Percentiles rank a stretch among this genome's conserved stretches.
Conservation (phyloP, 306 rosid species). For the Vicia villosa region DNA sequence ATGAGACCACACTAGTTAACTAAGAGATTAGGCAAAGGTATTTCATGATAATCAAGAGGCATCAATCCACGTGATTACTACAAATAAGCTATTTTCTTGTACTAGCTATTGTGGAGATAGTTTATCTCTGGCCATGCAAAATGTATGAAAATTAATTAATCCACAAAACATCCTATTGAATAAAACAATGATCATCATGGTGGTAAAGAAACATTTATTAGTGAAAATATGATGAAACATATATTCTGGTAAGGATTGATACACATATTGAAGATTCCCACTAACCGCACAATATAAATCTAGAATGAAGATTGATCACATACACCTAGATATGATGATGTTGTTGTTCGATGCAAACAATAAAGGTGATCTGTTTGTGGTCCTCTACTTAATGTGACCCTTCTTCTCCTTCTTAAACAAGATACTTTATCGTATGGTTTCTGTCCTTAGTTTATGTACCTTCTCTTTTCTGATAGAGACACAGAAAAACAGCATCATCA, state of each 20-base stretch:
- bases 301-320: constrained; percentile 2
- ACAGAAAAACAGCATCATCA: not conserved
- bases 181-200: not conserved
- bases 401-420: not conserved
- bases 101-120: not conserved
- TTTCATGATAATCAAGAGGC: no score
- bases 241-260: not conserved
- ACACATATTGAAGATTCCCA: not conserved
- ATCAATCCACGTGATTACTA: no score
- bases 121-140: not conserved
- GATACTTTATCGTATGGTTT: not conserved
- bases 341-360: not conserved
- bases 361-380: not conserved
- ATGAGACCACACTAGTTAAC: no score
- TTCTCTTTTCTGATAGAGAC: not conserved
- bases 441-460: not conserved
- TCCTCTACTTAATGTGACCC: not conserved
- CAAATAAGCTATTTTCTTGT: not conserved
- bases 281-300: not conserved
- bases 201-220: not conserved
- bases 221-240: not conserved
- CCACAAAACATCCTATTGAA: not conserved
- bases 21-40: no score
- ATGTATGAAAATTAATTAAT: no score
- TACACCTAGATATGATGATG: not conserved